Evolutionary conservation across 2,329 filamentous ascomycete genomes (phyloP).

Genomic region (Chaetomiaceae sp.): DNA sequence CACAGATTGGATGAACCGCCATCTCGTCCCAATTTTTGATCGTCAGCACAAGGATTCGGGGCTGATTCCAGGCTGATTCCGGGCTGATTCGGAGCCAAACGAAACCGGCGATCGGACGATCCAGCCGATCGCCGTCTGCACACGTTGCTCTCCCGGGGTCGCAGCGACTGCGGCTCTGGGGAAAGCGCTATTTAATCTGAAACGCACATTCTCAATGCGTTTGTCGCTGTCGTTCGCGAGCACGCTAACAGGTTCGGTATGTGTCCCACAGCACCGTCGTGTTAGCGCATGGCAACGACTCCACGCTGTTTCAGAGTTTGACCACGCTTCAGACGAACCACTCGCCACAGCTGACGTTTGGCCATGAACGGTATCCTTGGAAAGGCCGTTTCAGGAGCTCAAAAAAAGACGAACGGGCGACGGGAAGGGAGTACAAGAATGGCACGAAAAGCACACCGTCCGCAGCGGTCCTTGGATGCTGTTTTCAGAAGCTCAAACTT

Average conservation of each 20-base stretch:
- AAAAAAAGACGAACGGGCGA: background rate
- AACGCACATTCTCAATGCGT: slow-evolving; percentile 5
- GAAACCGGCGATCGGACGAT: background rate
- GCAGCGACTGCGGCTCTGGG: background rate
- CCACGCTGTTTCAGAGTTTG: slow-evolving; percentile 4
- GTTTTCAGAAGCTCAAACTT: too few relatives aligned
- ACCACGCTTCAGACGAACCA: slow-evolving; percentile 6
- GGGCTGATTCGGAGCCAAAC: slow-evolving; percentile 3
- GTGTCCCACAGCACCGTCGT: background rate
- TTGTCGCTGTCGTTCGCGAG: background rate
- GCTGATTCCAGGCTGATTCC: too few relatives aligned
- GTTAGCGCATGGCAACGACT: background rate
- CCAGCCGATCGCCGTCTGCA: background rate
- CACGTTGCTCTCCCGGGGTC: background rate
- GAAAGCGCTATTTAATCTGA: slow-evolving; percentile 7
- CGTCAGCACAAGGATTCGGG: too few relatives aligned
- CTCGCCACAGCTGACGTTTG: background rate
- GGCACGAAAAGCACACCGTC: too few relatives aligned
- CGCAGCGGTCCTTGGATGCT: background rate
- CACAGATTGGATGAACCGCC: too few relatives aligned
- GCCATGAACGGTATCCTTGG: background rate
- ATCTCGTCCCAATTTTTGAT: too few relatives aligned
- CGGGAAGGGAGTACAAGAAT: too few relatives aligned
- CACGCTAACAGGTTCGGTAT: background rate
- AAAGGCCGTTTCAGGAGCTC: background rate